Conservation (phyloP, 2,329 filamentous ascomycete species). For the Clarireedia paspali region DNA sequence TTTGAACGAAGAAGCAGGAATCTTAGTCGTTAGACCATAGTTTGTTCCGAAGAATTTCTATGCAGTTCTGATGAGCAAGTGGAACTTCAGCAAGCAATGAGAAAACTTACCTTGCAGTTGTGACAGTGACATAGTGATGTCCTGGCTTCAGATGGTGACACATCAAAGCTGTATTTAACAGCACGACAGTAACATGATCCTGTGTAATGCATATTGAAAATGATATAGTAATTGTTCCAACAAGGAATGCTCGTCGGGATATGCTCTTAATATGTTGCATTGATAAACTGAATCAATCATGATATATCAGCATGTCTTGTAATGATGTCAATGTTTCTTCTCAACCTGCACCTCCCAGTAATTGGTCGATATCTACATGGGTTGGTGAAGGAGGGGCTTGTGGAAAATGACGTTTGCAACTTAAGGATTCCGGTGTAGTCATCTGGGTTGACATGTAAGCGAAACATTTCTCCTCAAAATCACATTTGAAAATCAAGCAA, state of each 20-base stretch:
- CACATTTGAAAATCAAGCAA: neutral
- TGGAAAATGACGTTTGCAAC: too few relatives aligned
- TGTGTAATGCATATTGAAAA: constrained; percentile 11
- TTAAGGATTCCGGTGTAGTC: neutral
- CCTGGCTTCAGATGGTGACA: constrained; percentile 40
- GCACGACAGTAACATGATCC: constrained; percentile 42
- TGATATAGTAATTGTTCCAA: neutral
- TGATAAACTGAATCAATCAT: neutral
- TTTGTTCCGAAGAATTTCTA: constrained; percentile 44
- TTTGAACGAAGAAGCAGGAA: constrained; percentile 36
- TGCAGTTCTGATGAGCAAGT: neutral
- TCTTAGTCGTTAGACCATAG: constrained; percentile 44
- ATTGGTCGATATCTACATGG: too few relatives aligned
- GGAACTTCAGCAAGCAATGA: constrained; percentile 4
- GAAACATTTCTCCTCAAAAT: neutral
- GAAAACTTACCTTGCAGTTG: constrained; percentile 38
- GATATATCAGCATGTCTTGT: too few relatives aligned
- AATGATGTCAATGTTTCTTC: too few relatives aligned
- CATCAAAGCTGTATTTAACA: constrained; percentile 38
- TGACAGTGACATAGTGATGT: constrained; percentile 45
- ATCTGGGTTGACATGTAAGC: neutral
- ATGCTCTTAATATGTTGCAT: neutral
- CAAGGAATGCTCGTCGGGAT: neutral
- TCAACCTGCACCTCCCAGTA: too few relatives aligned
- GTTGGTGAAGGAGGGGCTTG: too few relatives aligned